phyloP scores from a whole-genome alignment of 495 filamentous ascomycete species.

The Choiromyces venosus region DNA sequence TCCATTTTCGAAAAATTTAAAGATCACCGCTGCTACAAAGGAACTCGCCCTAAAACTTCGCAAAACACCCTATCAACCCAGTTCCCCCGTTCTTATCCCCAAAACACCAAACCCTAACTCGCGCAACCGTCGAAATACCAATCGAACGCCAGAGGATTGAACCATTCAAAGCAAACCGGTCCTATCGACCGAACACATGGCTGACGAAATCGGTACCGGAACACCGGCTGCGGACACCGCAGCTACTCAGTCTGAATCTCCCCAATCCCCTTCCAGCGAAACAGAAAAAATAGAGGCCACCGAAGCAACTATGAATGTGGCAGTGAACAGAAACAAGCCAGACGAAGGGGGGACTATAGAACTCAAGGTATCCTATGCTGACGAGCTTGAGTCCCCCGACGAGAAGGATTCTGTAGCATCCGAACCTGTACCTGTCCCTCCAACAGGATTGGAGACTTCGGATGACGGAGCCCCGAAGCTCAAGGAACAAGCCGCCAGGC shows the following conservation, averaged over 20 bases:
- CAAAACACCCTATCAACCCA: neutral
- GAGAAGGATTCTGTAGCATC: slow-evolving; percentile 26
- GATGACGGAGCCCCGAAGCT: slow-evolving; percentile 9
- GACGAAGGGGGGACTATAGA: slow-evolving; percentile 34
- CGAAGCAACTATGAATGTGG: slow-evolving; percentile 26
- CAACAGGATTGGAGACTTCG: slow-evolving; percentile 12
- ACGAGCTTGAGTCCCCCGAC: slow-evolving; percentile 24
- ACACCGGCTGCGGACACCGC: slow-evolving; percentile 11
- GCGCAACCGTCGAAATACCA: neutral
- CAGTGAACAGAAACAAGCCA: slow-evolving; percentile 21
- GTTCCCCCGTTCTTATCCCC: neutral
- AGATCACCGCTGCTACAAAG: neutral
- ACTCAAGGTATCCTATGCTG: slow-evolving; percentile 31
- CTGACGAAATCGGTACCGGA: slow-evolving; percentile 32
- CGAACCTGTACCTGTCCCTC: slow-evolving; percentile 9
- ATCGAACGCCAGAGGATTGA: neutral
- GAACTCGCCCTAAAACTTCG: neutral
- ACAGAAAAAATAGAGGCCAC: slow-evolving; percentile 21
- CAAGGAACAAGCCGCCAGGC: neutral
- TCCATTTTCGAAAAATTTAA: too few species aligned
- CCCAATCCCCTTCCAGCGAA: slow-evolving; percentile 12
- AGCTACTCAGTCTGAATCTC: slow-evolving; percentile 17
- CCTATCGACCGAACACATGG: slow-evolving; percentile 27
- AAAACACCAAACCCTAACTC: neutral
- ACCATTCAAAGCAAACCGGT: slow-evolving; percentile 17